Base-by-base conservation (phyloP, 2,329 filamentous ascomycete genomes). In the Mollisiaceae sp. region DNA sequence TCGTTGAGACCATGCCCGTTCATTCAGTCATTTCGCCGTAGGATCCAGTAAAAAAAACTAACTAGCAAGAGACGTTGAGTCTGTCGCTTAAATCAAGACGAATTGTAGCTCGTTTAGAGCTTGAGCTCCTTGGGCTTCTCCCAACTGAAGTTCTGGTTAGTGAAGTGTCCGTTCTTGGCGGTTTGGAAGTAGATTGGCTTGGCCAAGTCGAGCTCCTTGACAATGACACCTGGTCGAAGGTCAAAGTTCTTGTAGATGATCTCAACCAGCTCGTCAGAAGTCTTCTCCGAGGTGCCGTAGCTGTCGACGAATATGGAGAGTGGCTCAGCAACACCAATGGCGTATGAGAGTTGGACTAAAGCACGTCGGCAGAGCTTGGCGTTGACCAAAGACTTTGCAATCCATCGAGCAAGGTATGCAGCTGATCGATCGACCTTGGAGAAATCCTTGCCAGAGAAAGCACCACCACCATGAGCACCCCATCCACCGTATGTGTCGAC, bases 401-500 rank as follows among this genome's bases (percentile, higher is more conserved):
- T 94, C 95, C 95, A 99, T 80, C 95, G 93, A 74, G 88, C 94
- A 75, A 98, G 89, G 85, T 99, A 99, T 78, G 95, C 95, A 73
- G 95, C 95, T 62, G 95, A 98, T 76, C 95, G 92, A 80, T 99
- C 95, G 82, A 99, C 95, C 89, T 99, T 99, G 88, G 93, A 97
- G 89, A 97, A 99, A 82, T 99, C 95, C 91, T 99, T 99, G 78
- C 95, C 95, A 77, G 95, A 98, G 91, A 99, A 99, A 81, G 95
- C 95, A 91, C 95, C 95, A 86, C 95, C 95, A 87, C 95, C 95
- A 87, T 99, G 95, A 76, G 95, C 95, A 85, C 95, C 95, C 95
- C 95, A 98, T 77, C 95, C 95, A 86, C 95, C 95, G 85, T 99
- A 99, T 81, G 95, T 98, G 85, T 99, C 95, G 80, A 99, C 95